Conservation (phyloP, 1,139 yeast genomes). For the Kodamaea sp. region DNA sequence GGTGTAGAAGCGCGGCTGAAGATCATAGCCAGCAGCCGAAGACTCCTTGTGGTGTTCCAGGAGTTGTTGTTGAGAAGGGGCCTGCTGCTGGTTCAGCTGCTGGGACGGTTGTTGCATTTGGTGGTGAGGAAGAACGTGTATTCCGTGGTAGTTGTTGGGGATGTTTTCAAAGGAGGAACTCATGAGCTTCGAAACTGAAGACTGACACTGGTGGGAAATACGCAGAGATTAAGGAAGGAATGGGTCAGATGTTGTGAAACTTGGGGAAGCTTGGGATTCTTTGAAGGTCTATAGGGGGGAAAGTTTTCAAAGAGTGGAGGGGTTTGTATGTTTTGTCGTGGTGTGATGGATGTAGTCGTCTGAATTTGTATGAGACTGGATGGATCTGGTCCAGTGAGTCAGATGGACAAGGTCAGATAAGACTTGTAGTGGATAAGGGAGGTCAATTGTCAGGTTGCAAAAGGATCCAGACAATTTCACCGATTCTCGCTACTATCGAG, state of each 20-base stretch:
- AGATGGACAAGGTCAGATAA: too few species aligned
- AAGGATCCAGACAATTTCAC: slow-evolving; percentile 1
- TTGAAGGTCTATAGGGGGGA: too few species aligned
- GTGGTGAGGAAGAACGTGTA: slow-evolving; percentile 10
- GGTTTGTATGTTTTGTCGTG: too few species aligned
- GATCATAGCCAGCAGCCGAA: slow-evolving; percentile 10
- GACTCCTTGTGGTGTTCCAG: slow-evolving; percentile 12
- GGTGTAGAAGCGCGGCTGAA: slow-evolving; percentile 23
- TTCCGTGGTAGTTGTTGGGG: slow-evolving; percentile 4
- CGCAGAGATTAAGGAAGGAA: neutral
- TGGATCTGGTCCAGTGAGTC: too few species aligned
- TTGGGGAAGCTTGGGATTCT: too few species aligned
- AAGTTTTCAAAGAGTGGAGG: too few species aligned
- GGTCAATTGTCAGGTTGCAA: too few species aligned
- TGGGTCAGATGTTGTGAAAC: too few species aligned
- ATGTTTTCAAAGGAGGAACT: neutral
- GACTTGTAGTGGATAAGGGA: too few species aligned
- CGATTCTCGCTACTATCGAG: slow-evolving; percentile 1
- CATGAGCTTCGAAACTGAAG: neutral
- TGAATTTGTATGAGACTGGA: too few species aligned
- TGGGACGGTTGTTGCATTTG: slow-evolving; percentile 13
- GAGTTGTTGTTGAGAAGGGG: slow-evolving; percentile 3
- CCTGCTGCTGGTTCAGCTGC: slow-evolving; percentile 1
- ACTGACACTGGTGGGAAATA: neutral
- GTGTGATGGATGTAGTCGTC: too few species aligned